phyloP scores from a whole-genome alignment of 2,329 filamentous ascomycete species.

The Verticillium dahliae region DNA sequence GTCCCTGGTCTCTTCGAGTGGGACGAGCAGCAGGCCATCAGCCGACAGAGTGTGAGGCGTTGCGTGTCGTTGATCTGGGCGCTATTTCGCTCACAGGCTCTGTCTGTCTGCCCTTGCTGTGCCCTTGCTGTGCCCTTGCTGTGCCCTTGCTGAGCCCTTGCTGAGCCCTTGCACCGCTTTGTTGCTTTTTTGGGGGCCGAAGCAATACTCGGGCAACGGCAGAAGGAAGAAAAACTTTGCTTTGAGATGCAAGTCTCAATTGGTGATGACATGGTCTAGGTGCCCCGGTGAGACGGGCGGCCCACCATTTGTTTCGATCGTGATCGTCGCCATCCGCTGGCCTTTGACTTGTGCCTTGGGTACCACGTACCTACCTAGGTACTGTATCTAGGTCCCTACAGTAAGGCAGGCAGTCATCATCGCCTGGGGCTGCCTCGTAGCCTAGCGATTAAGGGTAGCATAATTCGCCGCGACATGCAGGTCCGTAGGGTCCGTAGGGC shows the following conservation, averaged over 20 bases:
- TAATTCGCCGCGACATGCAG: neutral
- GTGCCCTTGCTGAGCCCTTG: neutral
- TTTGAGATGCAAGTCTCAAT: neutral
- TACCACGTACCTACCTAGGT: too few species aligned
- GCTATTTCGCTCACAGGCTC: neutral
- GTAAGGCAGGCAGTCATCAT: neutral
- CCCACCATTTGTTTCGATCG: neutral
- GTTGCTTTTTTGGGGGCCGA: neutral
- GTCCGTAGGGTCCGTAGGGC: neutral
- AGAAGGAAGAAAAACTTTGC: neutral
- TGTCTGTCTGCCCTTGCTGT: too few species aligned
- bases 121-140: too few species aligned
- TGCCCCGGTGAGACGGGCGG: neutral
- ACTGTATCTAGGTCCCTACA: too few species aligned
- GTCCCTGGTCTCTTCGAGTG: neutral
- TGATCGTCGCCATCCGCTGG: neutral
- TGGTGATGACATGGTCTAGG: neutral
- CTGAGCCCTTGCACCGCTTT: neutral
- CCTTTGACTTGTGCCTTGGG: neutral
- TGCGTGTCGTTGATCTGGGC: neutral
- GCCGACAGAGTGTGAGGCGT: neutral
- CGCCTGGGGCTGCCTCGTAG: neutral
- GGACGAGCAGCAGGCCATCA: neutral
- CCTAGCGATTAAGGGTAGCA: neutral
- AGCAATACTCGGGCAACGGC: neutral